Percentiles rank a stretch among this genome's conserved stretches.
Conservation (phyloP, 108 stramenopile species). For the Pseudonitzschia multiseries region DNA sequence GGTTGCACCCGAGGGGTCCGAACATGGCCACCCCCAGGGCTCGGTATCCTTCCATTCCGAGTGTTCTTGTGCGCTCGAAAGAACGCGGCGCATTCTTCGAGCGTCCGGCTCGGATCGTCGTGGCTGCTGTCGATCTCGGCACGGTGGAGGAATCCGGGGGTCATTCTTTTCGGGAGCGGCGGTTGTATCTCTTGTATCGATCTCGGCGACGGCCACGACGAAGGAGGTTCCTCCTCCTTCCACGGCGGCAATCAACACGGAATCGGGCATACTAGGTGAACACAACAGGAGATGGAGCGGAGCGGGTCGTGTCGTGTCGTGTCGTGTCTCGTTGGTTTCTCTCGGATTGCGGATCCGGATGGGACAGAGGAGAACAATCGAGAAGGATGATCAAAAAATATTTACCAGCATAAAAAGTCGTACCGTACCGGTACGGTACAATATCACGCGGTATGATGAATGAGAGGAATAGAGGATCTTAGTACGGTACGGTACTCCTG, state of each 20-base stretch:
- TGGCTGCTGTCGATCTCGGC: conserved; percentile 51
- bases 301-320: no score
- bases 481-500: no score
- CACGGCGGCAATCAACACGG: conserved; percentile 67
- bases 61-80: conserved; percentile 40
- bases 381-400: no score
- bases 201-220: conserved; percentile 66
- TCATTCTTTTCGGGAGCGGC: no score
- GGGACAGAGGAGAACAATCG: no score
- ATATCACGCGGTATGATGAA: no score
- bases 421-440: no score
- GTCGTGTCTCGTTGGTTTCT: background rate
- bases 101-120: conserved; percentile 47
- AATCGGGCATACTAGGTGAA: background rate
- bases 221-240: conserved; percentile 97
- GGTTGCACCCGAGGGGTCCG: conserved; percentile 85
- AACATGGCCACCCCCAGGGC: conserved; percentile 93
- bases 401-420: no score
- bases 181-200: conserved; percentile 8
- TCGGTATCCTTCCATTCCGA: conserved; percentile 44
- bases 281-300: no score
- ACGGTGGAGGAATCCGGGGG: conserved; percentile 49
- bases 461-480: no score
- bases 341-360: no score
- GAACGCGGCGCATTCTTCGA: conserved; percentile 50